Base-by-base conservation (phyloP, 208 protist species). In the Leishmania major region DNA sequence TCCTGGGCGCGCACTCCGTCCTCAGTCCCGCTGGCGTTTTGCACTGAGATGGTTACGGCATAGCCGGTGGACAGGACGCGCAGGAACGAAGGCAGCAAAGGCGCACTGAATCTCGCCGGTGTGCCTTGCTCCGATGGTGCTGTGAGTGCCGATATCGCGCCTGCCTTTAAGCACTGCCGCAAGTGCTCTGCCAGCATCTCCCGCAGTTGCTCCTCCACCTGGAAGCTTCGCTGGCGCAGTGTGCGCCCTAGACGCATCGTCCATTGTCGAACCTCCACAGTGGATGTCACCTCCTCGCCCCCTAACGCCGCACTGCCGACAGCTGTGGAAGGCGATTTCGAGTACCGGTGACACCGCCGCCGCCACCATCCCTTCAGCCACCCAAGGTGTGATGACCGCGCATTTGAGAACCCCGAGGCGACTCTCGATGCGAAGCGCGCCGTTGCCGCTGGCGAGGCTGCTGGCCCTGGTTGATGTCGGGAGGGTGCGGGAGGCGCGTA, bases 11-110 rank as follows among this genome's bases (percentile, higher is more conserved):
- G 47, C 19, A 45, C 69, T 49, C 45, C n/a, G 45, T 25, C 71
- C 11, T 57, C 47, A 13, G n/a, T 28, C 7, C 25, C 10, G 47
- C 47, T 25, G n/a, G 28, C 35, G 25, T 31, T n/a, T n/a, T 76
- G 60, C 45, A 75, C 31, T 1, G n/a, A 47, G 35, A 84, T n/a
- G 6, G 76, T 84, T 1, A 74, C 76, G 17, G 81, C 76, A 43
- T 77, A 84, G 13, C 81, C 81, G 19, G 81, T 55, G 22, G 81
- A 76, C 43, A 84, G 45, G 3, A 80, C 59, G 7, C 59, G 76
- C 31, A 80, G 55, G 40, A 67, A 47, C 45, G 55, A 13, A 10
- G 66, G 57, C 25, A 70, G 47, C 17, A 53, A 45, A 17, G 73
- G 35, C 53, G 73, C 53, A 59, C 49, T 17, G 73, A 47, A 6